Percentiles rank a stretch among this genome's conserved stretches.
Conservation (phyloP, 1,139 yeast genomes). For the Suzukiozyma palmioleophila region DNA sequence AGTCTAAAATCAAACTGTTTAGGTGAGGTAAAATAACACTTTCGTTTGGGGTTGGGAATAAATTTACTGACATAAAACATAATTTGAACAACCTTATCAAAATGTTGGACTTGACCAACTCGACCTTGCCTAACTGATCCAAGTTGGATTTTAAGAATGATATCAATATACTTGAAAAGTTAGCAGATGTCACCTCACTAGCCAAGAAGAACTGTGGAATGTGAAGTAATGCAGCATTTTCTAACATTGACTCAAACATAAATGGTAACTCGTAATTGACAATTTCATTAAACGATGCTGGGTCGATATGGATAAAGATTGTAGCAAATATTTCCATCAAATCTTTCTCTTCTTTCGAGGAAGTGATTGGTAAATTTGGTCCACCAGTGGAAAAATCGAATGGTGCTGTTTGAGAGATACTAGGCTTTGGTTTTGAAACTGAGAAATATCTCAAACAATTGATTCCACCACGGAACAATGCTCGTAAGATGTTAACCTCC, state of each 20-base stretch:
- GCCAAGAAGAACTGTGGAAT: constrained; percentile 93
- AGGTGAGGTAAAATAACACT: constrained; percentile 82
- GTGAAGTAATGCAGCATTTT: constrained; percentile 83
- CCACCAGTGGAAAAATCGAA: constrained; percentile 68
- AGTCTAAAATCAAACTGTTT: constrained; percentile 74
- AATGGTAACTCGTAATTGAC: constrained; percentile 77
- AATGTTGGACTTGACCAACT: constrained; percentile 73
- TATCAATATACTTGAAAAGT: constrained; percentile 83
- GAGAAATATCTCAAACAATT: constrained; percentile 74
- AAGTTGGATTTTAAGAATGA: constrained; percentile 71
- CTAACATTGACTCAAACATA: constrained; percentile 73
- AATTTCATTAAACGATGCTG: constrained; percentile 93
- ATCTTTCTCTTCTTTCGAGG: constrained; percentile 91
- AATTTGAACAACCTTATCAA: constrained; percentile 82
- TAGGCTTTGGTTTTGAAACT: constrained; percentile 47
- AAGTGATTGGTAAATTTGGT: constrained; percentile 77
- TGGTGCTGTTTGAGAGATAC: constrained; percentile 38
- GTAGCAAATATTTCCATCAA: constrained; percentile 95
- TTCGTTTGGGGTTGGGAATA: constrained; percentile 87
- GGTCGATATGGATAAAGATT: constrained; percentile 89
- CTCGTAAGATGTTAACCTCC: constrained; percentile 73
- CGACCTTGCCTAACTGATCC: constrained; percentile 76
- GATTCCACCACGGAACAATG: constrained; percentile 79
- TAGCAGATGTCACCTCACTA: constrained; percentile 88
- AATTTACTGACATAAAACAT: constrained; percentile 92